Conservation (phyloP, 257 asterid species). For the Solanum dulcamara region DNA sequence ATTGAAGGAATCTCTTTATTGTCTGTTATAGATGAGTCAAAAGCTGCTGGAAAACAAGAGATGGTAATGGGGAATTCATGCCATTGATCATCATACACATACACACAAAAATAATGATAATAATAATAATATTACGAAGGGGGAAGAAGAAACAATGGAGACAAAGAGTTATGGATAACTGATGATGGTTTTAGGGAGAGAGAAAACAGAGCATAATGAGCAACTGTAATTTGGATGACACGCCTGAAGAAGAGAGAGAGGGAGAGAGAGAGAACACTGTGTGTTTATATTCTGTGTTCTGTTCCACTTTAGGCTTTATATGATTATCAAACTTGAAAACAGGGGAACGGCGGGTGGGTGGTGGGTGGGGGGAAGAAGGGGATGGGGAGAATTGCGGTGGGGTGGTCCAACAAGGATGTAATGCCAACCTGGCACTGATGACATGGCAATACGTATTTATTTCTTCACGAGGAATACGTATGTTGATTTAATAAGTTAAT, state of each 20-base stretch:
- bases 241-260: constrained; percentile 14
- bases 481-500: no score
- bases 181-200: constrained; percentile 15
- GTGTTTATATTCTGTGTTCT: constrained; percentile 3
- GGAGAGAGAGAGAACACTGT: not conserved
- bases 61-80: constrained; percentile 4
- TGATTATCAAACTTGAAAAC: not conserved
- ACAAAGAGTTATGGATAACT: constrained; percentile 37
- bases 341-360: not conserved
- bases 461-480: not conserved
- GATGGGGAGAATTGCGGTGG: not conserved
- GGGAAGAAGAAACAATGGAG: constrained; percentile 10
- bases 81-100: not conserved
- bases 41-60: constrained; percentile 32
- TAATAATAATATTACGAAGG: not conserved
- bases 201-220: constrained; percentile 11
- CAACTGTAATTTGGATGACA: constrained; percentile 11
- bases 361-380: not conserved
- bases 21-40: constrained; percentile 40
- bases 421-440: constrained; percentile 6
- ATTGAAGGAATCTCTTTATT: constrained; percentile 19
- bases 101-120: not conserved
- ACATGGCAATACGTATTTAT: not conserved
- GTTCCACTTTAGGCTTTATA: constrained; percentile 1
- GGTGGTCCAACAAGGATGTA: constrained; percentile 7